Evolutionary conservation across 2,329 filamentous ascomycete genomes (phyloP).

Genomic region (Aspergillus ochraceoroseus): DNA sequence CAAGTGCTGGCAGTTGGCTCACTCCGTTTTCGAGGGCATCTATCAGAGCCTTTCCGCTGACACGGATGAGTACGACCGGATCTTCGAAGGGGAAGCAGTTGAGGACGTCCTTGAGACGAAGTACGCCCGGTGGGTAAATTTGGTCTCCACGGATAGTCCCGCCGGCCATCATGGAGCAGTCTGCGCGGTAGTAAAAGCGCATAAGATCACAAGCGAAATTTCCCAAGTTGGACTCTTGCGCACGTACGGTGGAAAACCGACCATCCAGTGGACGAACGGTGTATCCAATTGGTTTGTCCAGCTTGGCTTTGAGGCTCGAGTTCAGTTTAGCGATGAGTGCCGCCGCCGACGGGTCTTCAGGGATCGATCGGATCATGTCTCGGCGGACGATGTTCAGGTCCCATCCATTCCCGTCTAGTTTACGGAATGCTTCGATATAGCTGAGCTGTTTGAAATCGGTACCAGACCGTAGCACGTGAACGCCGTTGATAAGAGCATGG

Average conservation of each 20-base stretch:
- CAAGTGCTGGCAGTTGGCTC: conserved; percentile 72
- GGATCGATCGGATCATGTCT: conserved; percentile 65
- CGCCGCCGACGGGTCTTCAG: conserved; percentile 58
- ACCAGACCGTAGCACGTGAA: conserved; percentile 79
- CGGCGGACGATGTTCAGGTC: conserved; percentile 71
- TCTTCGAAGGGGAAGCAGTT: conserved; percentile 92
- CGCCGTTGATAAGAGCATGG: conserved; percentile 70
- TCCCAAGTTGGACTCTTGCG: conserved; percentile 73
- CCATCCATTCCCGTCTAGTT: conserved; percentile 56
- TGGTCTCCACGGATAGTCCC: conserved; percentile 86
- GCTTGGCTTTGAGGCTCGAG: conserved; percentile 65
- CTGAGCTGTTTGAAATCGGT: conserved; percentile 90
- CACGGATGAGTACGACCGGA: conserved; percentile 70
- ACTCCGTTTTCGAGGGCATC: conserved; percentile 83
- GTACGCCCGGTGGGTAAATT: conserved; percentile 74
- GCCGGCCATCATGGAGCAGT: conserved; percentile 77
- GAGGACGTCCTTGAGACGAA: conserved; percentile 75
- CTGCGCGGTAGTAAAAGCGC: conserved; percentile 72
- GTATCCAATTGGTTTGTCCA: conserved; percentile 79
- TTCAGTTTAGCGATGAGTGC: conserved; percentile 65
- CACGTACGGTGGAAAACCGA: conserved; percentile 75
- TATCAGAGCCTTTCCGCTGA: conserved; percentile 66
- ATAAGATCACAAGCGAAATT: conserved; percentile 93
- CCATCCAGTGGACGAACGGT: conserved; percentile 78
- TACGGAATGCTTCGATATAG: conserved; percentile 72